These are phyloP conservation scores for Centella asiatica DNA, from an alignment of 129 eudicot species.

Conservation along the genomic window DNA sequence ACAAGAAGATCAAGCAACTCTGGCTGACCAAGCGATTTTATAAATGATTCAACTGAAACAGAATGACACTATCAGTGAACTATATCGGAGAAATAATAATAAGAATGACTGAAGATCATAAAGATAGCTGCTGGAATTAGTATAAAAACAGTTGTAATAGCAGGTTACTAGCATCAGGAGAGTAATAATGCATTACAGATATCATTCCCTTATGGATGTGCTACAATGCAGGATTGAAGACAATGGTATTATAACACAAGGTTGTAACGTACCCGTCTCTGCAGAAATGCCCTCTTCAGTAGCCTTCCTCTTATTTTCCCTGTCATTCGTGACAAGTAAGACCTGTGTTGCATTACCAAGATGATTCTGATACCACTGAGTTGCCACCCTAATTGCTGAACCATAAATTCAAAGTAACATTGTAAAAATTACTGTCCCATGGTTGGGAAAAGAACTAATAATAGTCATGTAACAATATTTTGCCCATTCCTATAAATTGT, in stretches of 20 bases:
- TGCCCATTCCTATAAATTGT: no score
- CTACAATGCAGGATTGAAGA: not conserved
- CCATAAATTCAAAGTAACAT: conserved; percentile 1
- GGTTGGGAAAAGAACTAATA: not conserved
- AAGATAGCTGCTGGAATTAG: not conserved
- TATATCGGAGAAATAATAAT: not conserved
- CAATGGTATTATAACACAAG: not conserved
- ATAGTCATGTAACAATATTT: no score
- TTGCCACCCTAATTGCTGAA: conserved; percentile 91
- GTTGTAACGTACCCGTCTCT: conserved; percentile 55
- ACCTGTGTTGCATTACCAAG: conserved; percentile 57
- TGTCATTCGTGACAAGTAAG: conserved; percentile 77
- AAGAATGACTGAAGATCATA: not conserved
- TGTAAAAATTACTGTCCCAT: not conserved
- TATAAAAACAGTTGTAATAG: not conserved
- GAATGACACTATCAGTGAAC: conserved; percentile 4
- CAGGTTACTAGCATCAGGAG: not conserved
- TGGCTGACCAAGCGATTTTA: conserved; percentile 85
- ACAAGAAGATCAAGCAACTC: conserved; percentile 89
- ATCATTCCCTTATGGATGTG: not conserved
- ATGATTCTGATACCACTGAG: conserved; percentile 94
- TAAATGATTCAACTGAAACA: conserved; percentile 75
- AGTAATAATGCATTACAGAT: not conserved
- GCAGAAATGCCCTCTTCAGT: conserved; percentile 74
- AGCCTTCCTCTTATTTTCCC: conserved; percentile 83